Conservation (phyloP, 73 alveolate species). For the Paramecium pentaurelia region DNA sequence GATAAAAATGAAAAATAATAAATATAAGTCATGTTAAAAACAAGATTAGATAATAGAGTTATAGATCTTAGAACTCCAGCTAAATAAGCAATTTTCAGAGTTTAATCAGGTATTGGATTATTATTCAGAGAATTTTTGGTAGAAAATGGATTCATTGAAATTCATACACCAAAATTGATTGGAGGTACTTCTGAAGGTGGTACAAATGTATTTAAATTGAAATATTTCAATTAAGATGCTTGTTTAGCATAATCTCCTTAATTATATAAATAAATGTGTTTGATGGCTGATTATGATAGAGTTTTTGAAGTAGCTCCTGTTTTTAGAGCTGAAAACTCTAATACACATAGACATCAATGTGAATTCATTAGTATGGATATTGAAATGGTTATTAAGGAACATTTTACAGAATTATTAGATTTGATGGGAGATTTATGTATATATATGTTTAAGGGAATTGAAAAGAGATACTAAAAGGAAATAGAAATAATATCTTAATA, state of each 20-base stretch:
- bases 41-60: constrained; percentile 93
- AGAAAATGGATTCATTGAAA: constrained; percentile 91
- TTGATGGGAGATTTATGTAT: constrained; percentile 85
- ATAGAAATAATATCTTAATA: constrained; percentile 79
- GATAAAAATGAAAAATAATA: constrained; percentile 2
- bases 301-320: constrained; percentile 99
- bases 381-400: constrained; percentile 98
- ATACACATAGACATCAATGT: constrained; percentile 97
- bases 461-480: constrained; percentile 82
- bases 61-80: constrained; percentile 97
- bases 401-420: constrained; percentile 96
- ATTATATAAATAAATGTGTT: constrained; percentile 99
- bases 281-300: constrained; percentile 94
- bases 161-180: constrained; percentile 99
- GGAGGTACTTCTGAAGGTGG: constrained; percentile 99
- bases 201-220: constrained; percentile 91
- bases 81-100: constrained; percentile 92
- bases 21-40: constrained; percentile 60
- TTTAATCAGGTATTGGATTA: constrained; percentile 92
- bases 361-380: constrained; percentile 99
- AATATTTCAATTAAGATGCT: constrained; percentile 94
- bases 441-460: constrained; percentile 85
- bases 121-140: constrained; percentile 92
- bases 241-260: constrained; percentile 99
- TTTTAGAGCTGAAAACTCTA: constrained; percentile 98